Evolutionary conservation across 257 asterid species (phyloP).

Genomic region (Scutellaria baicalensis): DNA sequence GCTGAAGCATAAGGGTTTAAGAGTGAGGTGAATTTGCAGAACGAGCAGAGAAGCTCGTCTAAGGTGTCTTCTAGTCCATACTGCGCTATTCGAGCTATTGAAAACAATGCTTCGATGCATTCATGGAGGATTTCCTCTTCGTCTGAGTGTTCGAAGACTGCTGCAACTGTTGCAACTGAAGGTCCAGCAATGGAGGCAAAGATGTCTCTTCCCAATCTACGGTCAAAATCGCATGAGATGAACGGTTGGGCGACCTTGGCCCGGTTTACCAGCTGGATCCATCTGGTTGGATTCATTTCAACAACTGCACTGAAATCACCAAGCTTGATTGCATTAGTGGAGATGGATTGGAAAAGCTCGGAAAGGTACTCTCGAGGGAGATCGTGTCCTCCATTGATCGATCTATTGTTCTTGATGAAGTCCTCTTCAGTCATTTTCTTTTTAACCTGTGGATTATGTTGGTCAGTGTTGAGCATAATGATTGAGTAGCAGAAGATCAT

Average conservation of each 20-base stretch:
- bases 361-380: slow-evolving; percentile 87
- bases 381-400: slow-evolving; percentile 77
- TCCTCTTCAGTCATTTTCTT: slow-evolving; percentile 97
- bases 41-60: slow-evolving; percentile 72
- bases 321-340: slow-evolving; percentile 45
- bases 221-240: slow-evolving; percentile 52
- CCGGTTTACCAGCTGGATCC: slow-evolving; percentile 79
- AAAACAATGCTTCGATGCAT: slow-evolving; percentile 72
- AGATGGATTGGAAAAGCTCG: slow-evolving; percentile 76
- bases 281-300: slow-evolving; percentile 77
- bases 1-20: slow-evolving; percentile 73
- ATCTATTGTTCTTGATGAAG: slow-evolving; percentile 69
- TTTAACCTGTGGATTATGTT: slow-evolving; percentile 91
- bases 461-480: slow-evolving; percentile 94
- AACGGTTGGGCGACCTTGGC: slow-evolving; percentile 56
- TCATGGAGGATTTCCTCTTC: slow-evolving; percentile 82
- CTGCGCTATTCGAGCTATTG: slow-evolving; percentile 77
- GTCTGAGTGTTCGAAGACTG: slow-evolving; percentile 75
- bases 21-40: slow-evolving; percentile 80
- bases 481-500: slow-evolving; percentile 75
- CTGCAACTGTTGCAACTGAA: slow-evolving; percentile 73
- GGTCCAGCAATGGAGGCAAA: slow-evolving; percentile 89
- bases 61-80: slow-evolving; percentile 80
- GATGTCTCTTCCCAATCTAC: slow-evolving; percentile 81
- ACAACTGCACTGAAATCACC: slow-evolving; percentile 14